Evolutionary conservation across 2,329 filamentous ascomycete genomes (phyloP), one percentile per base, ranked within the genome.

Genomic region (Ophiostoma himal-ulmi): DNA sequence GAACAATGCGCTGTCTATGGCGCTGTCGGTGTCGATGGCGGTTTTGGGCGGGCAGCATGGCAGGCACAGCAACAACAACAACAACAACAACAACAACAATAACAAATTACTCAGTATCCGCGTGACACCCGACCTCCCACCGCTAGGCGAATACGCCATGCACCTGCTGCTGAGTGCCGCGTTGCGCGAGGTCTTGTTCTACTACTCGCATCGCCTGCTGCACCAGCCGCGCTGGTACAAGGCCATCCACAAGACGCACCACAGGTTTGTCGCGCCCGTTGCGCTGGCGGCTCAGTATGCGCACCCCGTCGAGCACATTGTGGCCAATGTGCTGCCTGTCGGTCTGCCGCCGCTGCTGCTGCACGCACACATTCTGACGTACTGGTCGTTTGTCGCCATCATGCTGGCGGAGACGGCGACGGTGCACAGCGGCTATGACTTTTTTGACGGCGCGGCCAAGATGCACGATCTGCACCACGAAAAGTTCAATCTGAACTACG

Each of bases 381-480:
- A 84, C 74, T 86, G 83, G 83, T 73, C 76, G 0, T 87, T 85
- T 72, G 72, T 86, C 62, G 81, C 78, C 0, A 80, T 78, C 17
- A 82, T 83, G 76, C 78, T 87, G 57, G 37, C 37, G 2, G 83
- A 86, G 76, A 86, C 85, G 64, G 78, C 80, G 3, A 83, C 82
- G 0, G 85, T 86, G 69, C 85, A 88, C 75, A 86, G 83, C 71
- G 86, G 85, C 7, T 87, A 85, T 75, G 84, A 87, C 68, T 86
- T 86, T 73, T 80, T 85, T 20, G 75, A 70, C 72, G 80, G 79
- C 70, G 80, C 75, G 69, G 84, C 84, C 0, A 79, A 78, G 73
- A 82, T 81, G 75, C 85, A 88, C 76, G 86, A 88, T 77, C 76
- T 82, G 39, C 86, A 88, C 74, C 85, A 88, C 76, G 84, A 86